Evolutionary conservation across 352 stramenopile genomes (phyloP), one percentile per base, ranked within the genome.

Genomic region (Elongisporangium senticosum): DNA sequence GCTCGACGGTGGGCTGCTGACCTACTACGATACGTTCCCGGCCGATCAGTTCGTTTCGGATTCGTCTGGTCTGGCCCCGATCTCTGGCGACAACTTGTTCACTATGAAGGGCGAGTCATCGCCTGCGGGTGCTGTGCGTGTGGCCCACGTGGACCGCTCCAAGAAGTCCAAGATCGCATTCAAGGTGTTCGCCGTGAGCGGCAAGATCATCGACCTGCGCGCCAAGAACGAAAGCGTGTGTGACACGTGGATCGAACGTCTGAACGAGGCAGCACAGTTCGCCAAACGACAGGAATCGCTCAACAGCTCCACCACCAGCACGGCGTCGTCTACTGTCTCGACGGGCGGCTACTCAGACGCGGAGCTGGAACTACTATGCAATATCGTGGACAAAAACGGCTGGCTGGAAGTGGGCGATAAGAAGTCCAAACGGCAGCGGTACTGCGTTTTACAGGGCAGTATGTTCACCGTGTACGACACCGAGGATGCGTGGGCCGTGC

Each of bases 391-490:
- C 67, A 87, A 88, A 65, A 89, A 76, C 58, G 83, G 83, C 1
- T 93, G 83, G 83, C 65, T 93, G 11, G 77, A 90, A 55, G 78
- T 90, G 0, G 80, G 78, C 22, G 81, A 91, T 56, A 83, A 86
- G 63, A 91, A 91, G 59, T 83, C 75, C 39, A 90, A 89, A 60
- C 72, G 81, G 24, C 61, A 72, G 53, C 76, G 79, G 21, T 93
- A 86, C 59, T 93, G 82, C 64, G 83, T 90, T 24, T 63, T 93
- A 40, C 83, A 93, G 65, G 84, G 76, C 58, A 83, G 58, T 49
- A 90, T 93, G 83, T 90, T 93, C 49, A 90, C 83, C 1, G 75
- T 91, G 22, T 90, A 93, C 66, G 83, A 90, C 51, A 89, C 77
- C 49, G 82, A 91, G 59, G 79, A 93, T 53, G 74, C 83, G 6